Base-by-base conservation (phyloP, 768 basidiomycete species). In the Terana coerulea region DNA sequence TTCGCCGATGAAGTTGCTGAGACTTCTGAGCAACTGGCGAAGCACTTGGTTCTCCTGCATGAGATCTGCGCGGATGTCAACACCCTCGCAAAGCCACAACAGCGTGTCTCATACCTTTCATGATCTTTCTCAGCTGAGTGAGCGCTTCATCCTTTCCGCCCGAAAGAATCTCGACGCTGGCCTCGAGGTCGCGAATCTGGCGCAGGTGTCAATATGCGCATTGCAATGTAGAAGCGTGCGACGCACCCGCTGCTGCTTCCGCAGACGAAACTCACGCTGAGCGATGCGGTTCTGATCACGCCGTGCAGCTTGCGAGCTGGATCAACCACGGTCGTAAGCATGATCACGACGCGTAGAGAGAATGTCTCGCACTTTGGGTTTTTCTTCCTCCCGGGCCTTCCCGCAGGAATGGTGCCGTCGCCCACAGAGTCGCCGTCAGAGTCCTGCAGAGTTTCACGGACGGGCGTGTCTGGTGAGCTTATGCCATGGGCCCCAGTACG, bases 131-230 rank as follows among this genome's bases (percentile, higher is more conserved):
- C 77, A 94, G 79, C 66, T 94, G 88, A 25, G 79, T 81, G 49
- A 91, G 72, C 5, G 91, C 84, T 68, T 95, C 91, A 75, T 94
- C 94, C 61, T 92, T 86, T 35, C 89, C 90, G 17, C 91, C 92
- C 5, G 93, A 95, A 15, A 97, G 78, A 7, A 97, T 84, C 69
- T 95, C 93, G n/a, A 97, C 91, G 39, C 90, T 82, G 17, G 93
- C 93, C 71, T 97, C 94, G 31, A 97, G 81, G 69, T 97, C 94
- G 19, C 93, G 89, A 67, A 97, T 94, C 91, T 97, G 43, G 34
- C 25, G 40, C 17, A 49, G 30, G 26, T 28, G 53, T 45, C 17
- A 37, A 24, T 35, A 54, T n/a, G n/a, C 49, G 51, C 49, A 44
- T 30, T 41, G 41, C 31, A 33, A 34, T 6, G 19, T 28, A n/a